Base-by-base conservation (phyloP, 2,329 filamentous ascomycete genomes). In the Penicillium sp. region DNA sequence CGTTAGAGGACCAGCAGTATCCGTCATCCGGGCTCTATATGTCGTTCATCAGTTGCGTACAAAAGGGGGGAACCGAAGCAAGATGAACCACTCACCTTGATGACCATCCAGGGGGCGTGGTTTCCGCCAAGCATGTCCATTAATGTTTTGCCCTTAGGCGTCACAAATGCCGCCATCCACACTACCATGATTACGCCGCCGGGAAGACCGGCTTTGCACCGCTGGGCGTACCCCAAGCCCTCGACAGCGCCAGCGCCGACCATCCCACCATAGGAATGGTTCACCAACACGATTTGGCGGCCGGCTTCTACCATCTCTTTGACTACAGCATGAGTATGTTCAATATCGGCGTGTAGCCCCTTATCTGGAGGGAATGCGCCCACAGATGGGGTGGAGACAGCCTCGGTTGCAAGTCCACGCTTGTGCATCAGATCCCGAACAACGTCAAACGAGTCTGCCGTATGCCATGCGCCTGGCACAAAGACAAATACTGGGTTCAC, bases 401-500 rank as follows among this genome's bases (percentile, higher is more conserved):
- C 69, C 52, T 65, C 64, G 1, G 66, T 68, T 11, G 63, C 48
- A 58, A 70, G 75, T 4, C 69, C 74, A 4, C 63, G 61, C 4
- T 46, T 45, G 5, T 64, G 54, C 20, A 78, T 68, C 8, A 62
- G 58, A 14, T 65, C 55, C 2, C 66, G 66, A 4, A 75, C 57
- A 1, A 55, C 49, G 26, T 72, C 61, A 52, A 72, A 78, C 46
- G 62, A 61, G 37, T 62, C 62, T 2, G 74, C 65, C 1, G 58
- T 51, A 53, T 78, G 75, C 72, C 74, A 78, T 13, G 73, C 74
- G 8, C 76, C 76, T 0, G 74, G 74, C 10, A 72, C 69, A 43
- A 77, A 70, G 5, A 78, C 61, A 22, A 77, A 63, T 13, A 57
- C 58, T 0, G 65, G 63, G 39, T 58, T 63, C 26, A 38, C 49